Percentiles rank a stretch among this genome's conserved stretches.
Conservation (phyloP, 306 rosid species). For the Trifolium repens region DNA sequence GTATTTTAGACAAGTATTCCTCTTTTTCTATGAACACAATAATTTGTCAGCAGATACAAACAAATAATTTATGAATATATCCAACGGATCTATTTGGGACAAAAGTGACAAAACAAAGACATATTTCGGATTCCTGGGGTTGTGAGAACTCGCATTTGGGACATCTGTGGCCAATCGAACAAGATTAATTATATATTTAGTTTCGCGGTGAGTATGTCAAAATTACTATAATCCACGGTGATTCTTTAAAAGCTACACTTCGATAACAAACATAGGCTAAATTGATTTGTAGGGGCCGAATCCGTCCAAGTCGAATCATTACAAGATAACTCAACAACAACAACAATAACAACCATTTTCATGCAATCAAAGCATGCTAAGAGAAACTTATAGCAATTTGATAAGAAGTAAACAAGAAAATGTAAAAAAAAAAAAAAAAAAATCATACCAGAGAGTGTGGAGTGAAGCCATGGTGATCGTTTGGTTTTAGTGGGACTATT, state of each 20-base stretch:
- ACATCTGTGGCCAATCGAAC: not conserved
- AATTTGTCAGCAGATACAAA: not conserved
- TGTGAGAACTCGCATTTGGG: not conserved
- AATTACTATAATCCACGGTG: too few species aligned
- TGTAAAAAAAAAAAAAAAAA: not conserved
- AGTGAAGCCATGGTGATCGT: conserved; percentile 82
- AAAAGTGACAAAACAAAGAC: conserved; percentile 15
- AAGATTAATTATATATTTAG: not conserved
- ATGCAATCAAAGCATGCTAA: conserved; percentile 38
- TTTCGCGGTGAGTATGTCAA: too few species aligned
- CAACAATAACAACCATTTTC: conserved; percentile 17
- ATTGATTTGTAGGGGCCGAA: too few species aligned
- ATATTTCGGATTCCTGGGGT: not conserved
- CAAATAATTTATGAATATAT: conserved; percentile 6
- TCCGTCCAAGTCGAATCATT: not conserved
- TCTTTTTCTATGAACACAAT: not conserved
- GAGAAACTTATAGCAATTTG: not conserved
- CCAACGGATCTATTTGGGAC: conserved; percentile 28
- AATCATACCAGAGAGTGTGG: conserved; percentile 60
- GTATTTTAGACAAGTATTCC: conserved; percentile 1
- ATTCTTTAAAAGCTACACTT: too few species aligned
- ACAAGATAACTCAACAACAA: not conserved
- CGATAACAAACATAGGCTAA: too few species aligned
- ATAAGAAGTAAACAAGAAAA: not conserved
- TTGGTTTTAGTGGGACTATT: conserved; percentile 53